Evolutionary conservation across 139 green algal species (phyloP), one percentile per base, ranked within the genome.

Genomic region (Volvox africanus): DNA sequence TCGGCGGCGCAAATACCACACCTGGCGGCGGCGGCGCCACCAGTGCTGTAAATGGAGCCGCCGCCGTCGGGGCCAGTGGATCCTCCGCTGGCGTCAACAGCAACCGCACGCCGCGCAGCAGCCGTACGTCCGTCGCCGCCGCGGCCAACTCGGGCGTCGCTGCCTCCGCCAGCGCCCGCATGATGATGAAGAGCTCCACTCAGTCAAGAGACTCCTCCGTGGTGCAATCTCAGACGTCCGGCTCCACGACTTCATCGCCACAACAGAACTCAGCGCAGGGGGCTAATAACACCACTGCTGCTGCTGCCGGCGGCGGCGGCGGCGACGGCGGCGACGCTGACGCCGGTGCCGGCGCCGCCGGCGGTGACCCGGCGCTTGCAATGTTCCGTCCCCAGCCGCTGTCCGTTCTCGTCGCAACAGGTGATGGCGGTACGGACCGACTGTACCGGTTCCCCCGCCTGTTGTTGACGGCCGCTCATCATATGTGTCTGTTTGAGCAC

Each of bases 401-500:
- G n/a, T 75, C 80, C 65, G 90, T 88, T 22, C 50, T 85, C 14
- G 86, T 94, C 6, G 92, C 89, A 20, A 94, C 92, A 28, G 92
- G 92, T 22, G 92, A 94, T 71, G 92, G 92, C 62, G 92, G 92
- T 5, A 92, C 92, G 3, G 92, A 94, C 89, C 82, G 85, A 0
- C 37, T 93, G 61, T 93, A 92, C 92, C 80, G 89, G 32, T 94
- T 94, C 90, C 82, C 76, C n/a, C 81, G 87, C 26, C 68, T 92
- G 50, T 26, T 92, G 75, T 26, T 82, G n/a, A 69, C 78, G 44
- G 24, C 88, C 44, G 73, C 90, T 17, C 62, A 88, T 3, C 87
- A 94, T 89, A 88, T 94, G 71, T 91, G 91, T 76, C 82, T 94
- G 82, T 94, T 94, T 61, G 88, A 94, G 87, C 92, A 94, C 79